Base-by-base conservation (phyloP, 768 basidiomycete species). In the Nidularia sp. region DNA sequence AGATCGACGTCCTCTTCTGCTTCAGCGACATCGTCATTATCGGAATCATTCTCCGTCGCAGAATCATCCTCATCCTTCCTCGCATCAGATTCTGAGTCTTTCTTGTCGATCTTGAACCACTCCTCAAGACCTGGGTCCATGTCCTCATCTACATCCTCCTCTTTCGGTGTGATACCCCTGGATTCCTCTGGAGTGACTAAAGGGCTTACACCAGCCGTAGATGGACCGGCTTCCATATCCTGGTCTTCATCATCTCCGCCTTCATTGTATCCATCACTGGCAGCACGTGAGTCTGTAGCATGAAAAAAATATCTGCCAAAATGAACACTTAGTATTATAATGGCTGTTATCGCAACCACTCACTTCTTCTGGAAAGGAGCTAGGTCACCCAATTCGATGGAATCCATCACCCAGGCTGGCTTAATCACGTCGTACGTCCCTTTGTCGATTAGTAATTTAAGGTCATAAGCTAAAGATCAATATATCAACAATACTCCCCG, bases 331-430 rank as follows among this genome's bases (percentile, higher is more conserved):
- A 59, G 22, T 43, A 6, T 51, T 8, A 36, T 34, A 34, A 36
- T 45, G 3, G 33, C 25, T 29, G 2, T 29, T 29, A 29, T 29
- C 4, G 2, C 25, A 29, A 22, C 12, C 12, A 36, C 61, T 47
- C 60, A 93, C 93, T 81, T 86, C 67, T 86, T 85, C 36, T 66
- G 75, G 53, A 94, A 69, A 1, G 90, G 85, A 29, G 82, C 67
- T 15, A 74, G 71, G 52, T 79, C 70, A 8, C 76, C 78, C 31
- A 72, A 70, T 4, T 76, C 72, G n/a, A 95, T 75, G 22, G 86
- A 94, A 61, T 93, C 90, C 35, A 75, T 62, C 50, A 98, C 73
- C 93, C 94, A 98, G 31, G 78, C 70, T 0, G 95, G 91, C 51
- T 79, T 84, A 53, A 96, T 70, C 47, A 96, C 83, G 56, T 92